phyloP scores from a whole-genome alignment of 176 grass and related monocot species.

The Eleusine indica region DNA sequence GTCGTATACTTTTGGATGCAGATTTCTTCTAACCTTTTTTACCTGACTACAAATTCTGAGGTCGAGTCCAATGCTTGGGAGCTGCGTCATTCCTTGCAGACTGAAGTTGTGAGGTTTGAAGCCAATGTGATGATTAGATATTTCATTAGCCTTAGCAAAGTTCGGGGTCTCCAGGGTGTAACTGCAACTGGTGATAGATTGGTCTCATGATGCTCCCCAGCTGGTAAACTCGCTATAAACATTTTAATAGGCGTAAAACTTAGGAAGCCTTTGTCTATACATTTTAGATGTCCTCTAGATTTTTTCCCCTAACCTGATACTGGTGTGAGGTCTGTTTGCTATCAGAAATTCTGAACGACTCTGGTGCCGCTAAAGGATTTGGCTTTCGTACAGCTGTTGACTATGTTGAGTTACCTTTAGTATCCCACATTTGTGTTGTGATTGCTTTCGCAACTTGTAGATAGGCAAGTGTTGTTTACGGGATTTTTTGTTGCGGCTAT shows the following conservation, averaged over 20 bases:
- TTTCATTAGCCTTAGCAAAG: slow-evolving; percentile 25
- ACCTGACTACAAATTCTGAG: slow-evolving; percentile 28
- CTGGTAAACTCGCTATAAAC: slow-evolving; percentile 8
- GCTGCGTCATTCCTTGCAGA: slow-evolving; percentile 16
- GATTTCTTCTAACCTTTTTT: slow-evolving; percentile 46
- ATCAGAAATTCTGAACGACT: background rate
- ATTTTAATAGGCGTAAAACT: slow-evolving; percentile 2
- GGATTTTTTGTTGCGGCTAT: background rate
- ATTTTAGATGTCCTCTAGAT: background rate
- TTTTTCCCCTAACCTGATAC: background rate
- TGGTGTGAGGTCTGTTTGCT: slow-evolving; percentile 15
- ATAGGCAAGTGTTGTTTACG: background rate
- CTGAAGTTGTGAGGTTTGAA: slow-evolving; percentile 17
- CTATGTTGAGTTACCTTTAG: background rate
- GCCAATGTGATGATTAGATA: background rate
- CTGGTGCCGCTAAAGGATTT: background rate
- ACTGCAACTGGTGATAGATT: background rate
- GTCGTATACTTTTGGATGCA: slow-evolving; percentile 21
- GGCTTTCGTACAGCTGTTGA: background rate
- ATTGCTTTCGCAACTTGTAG: background rate
- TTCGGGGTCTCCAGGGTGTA: background rate
- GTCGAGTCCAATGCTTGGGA: background rate
- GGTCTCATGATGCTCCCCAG: background rate
- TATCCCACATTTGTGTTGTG: background rate
- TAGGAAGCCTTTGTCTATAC: background rate